Percentiles rank a stretch among this genome's conserved stretches.
These are phyloP conservation scores for Ramicandelaber brevisporus DNA, from an alignment of 192 early-diverging fungal species.

Conservation along the genomic window DNA sequence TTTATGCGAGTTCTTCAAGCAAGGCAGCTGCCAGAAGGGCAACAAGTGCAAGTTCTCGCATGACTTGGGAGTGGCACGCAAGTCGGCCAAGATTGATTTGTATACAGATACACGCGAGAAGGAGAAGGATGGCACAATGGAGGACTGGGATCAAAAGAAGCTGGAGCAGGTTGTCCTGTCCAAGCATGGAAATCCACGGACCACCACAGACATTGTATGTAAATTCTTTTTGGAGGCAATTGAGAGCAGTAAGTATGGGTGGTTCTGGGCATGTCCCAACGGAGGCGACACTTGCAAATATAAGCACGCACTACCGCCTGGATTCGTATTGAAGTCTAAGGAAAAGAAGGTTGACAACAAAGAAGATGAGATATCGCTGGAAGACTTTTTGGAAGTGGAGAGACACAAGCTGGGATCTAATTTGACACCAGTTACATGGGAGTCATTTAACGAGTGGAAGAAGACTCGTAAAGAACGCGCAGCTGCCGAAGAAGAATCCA, in stretches of 20 bases:
- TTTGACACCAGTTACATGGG: constrained; percentile 81
- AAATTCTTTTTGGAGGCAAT: constrained; percentile 96
- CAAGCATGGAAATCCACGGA: constrained; percentile 60
- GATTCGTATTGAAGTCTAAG: constrained; percentile 85
- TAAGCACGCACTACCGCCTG: constrained; percentile 84
- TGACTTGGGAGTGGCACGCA: constrained; percentile 69
- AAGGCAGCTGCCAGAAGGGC: constrained; percentile 73
- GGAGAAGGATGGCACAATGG: constrained; percentile 65
- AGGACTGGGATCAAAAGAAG: constrained; percentile 81
- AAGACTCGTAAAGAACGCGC: constrained; percentile 43
- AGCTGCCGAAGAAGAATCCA: constrained; percentile 34
- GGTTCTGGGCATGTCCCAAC: constrained; percentile 99
- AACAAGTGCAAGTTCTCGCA: constrained; percentile 95
- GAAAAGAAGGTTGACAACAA: constrained; percentile 55
- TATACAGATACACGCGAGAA: constrained; percentile 67
- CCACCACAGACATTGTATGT: constrained; percentile 94
- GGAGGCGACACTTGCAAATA: constrained; percentile 88
- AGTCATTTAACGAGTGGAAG: constrained; percentile 87
- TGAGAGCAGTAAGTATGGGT: constrained; percentile 83
- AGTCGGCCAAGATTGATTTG: constrained; percentile 72
- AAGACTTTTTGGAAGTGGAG: constrained; percentile 95
- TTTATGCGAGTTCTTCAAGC: constrained; percentile 78
- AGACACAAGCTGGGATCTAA: constrained; percentile 83
- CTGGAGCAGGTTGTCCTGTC: constrained; percentile 67
- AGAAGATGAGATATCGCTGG: constrained; percentile 68